A percentile compares a stretch with the other conserved stretches of the same genome.
Conservation (phyloP, 2,329 filamentous ascomycete species). For the Dactylellina parvicollis region DNA sequence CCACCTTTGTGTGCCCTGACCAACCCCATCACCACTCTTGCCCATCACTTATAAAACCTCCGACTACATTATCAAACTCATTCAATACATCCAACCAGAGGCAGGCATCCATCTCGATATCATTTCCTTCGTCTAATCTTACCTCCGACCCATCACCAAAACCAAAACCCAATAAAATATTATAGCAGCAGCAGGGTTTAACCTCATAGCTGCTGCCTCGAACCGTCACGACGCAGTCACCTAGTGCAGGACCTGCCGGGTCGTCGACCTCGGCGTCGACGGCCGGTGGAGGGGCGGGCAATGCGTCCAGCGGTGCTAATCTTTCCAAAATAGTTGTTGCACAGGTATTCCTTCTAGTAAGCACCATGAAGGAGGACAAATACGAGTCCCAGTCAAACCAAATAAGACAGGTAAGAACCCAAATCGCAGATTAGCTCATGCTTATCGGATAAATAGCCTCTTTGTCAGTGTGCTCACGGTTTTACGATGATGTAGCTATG, state of each 20-base stretch:
- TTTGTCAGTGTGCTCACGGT: neutral
- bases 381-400: slow-evolving; percentile 91
- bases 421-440: slow-evolving; percentile 16
- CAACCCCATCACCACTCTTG: slow-evolving; percentile 25
- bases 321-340: slow-evolving; percentile 93
- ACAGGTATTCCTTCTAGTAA: slow-evolving; percentile 92
- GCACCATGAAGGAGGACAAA: slow-evolving; percentile 93
- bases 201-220: slow-evolving; percentile 52
- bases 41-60: slow-evolving; percentile 43
- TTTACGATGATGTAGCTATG: slow-evolving; percentile 72
- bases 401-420: slow-evolving; percentile 79
- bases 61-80: slow-evolving; percentile 12
- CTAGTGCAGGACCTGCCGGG: slow-evolving; percentile 54
- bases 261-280: slow-evolving; percentile 55
- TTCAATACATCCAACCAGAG: neutral
- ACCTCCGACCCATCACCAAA: slow-evolving; percentile 19
- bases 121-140: slow-evolving; percentile 18
- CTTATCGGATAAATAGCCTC: neutral
- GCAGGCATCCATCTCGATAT: slow-evolving; percentile 28
- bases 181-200: slow-evolving; percentile 53
- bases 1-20: slow-evolving; percentile 25
- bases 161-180: slow-evolving; percentile 2
- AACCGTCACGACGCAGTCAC: slow-evolving; percentile 55
- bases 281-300: slow-evolving; percentile 51
- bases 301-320: slow-evolving; percentile 65